Evolutionary conservation across 2,329 filamentous ascomycete genomes (phyloP), one percentile per base, ranked within the genome.

Genomic region (Coccinonectria pachysandricola): DNA sequence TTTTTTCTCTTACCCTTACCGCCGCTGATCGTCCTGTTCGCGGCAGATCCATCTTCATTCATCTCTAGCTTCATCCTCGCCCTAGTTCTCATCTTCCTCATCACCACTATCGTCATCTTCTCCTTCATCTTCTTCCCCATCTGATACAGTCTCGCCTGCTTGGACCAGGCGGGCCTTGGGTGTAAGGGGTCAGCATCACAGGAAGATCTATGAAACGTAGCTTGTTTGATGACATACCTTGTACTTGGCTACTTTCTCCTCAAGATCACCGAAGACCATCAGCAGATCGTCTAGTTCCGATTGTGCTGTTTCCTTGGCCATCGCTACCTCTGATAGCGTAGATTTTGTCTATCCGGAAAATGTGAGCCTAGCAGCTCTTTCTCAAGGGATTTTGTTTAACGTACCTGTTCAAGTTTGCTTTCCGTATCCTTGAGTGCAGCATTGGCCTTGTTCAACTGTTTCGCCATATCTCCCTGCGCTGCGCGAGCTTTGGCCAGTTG

Each of bases 231-330:
- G 4, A 32, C 65, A 39, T 56, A 80, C 79, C 67, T 83, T 88
- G 48, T 88, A 85, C 42, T 71, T 74, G 21, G 68, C 65, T 24
- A 75, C 64, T 57, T 87, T 88, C 28, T 84, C 79, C 53, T 91
- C 83, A 11, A 86, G 49, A 47, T 91, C 83, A 9, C 73, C 75
- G 53, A 87, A 84, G 5, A 91, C 77, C 59, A 88, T 80, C 18
- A 91, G 59, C 28, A 88, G 62, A 50, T 91, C 83, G 40, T 91
- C 83, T 23, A 88, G 62, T 52, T 91, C 83, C 3, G 71, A 65
- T 48, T 88, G 82, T 5, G 68, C 66, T 2, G 68, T 57, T 34
- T 73, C 65, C 29, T 70, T 74, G 31, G 79, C 74, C 33, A 73
- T 66, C 39, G 76, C 71, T 35, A 71, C 76, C 12, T 50, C 42